phyloP scores from a whole-genome alignment of 805 yeast genomes.

The Candida anglica region DNA sequence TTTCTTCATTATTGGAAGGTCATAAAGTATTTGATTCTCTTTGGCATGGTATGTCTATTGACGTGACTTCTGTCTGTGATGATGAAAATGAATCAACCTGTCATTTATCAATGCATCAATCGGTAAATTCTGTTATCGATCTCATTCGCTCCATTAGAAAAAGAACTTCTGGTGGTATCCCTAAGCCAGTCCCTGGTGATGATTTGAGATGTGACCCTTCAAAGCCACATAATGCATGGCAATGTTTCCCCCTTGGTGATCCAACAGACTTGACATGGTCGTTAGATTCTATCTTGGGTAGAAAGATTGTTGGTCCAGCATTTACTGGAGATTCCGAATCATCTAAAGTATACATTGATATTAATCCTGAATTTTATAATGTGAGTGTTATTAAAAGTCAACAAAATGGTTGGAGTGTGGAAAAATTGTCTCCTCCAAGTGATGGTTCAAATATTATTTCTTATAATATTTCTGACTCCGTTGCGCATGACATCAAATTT shows the following conservation, averaged over 20 bases:
- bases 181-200: conserved; percentile 71
- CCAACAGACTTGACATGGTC: conserved; percentile 45
- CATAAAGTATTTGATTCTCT: conserved; percentile 85
- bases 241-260: conserved; percentile 76
- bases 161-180: conserved; percentile 59
- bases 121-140: conserved; percentile 70
- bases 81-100: conserved; percentile 30
- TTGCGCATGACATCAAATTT: conserved; percentile 34
- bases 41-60: conserved; percentile 94
- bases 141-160: conserved; percentile 65
- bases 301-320: conserved; percentile 59
- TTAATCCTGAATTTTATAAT: conserved; percentile 45
- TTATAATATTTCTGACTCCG: conserved; percentile 14
- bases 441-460: conserved; percentile 8
- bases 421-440: conserved; percentile 7
- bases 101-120: conserved; percentile 53
- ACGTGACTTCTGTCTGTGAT: conserved; percentile 57
- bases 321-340: conserved; percentile 42
- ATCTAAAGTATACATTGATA: conserved; percentile 42
- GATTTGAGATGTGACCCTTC: conserved; percentile 68
- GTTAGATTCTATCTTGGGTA: conserved; percentile 68
- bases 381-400: conserved; percentile 13
- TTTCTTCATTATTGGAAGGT: conserved; percentile 82
- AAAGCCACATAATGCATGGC: conserved; percentile 56
- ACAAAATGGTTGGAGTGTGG: conserved; percentile 5